Conservation (phyloP, 1,139 yeast species). For the Komagataea norvegica region DNA sequence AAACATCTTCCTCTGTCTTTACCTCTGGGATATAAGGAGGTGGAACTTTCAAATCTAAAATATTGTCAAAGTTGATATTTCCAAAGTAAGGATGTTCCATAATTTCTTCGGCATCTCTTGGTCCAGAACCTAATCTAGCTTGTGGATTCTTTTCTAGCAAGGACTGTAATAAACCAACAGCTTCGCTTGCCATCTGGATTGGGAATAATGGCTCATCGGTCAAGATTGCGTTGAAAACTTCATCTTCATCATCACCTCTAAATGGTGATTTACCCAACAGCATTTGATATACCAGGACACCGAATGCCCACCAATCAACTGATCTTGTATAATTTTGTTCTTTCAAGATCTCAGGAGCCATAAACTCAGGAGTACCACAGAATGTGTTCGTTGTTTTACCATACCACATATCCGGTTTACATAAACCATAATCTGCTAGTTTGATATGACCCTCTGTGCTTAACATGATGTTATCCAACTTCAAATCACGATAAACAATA, state of each 20-base stretch:
- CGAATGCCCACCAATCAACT: slow-evolving; percentile 99
- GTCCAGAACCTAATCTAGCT: slow-evolving; percentile 79
- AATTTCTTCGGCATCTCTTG: slow-evolving; percentile 84
- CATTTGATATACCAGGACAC: slow-evolving; percentile 94
- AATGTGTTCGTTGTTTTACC: slow-evolving; percentile 91
- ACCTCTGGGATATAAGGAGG: slow-evolving; percentile 86
- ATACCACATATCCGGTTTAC: slow-evolving; percentile 93
- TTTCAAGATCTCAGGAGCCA: slow-evolving; percentile 96
- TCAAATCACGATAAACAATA: slow-evolving; percentile 92
- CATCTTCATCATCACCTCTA: slow-evolving; percentile 98
- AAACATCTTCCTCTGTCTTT: slow-evolving; percentile 82
- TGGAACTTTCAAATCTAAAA: slow-evolving; percentile 63
- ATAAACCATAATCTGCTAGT: slow-evolving; percentile 93
- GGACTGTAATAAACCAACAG: slow-evolving; percentile 89
- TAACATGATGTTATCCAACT: slow-evolving; percentile 85
- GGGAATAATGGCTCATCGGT: slow-evolving; percentile 98
- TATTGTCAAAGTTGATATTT: slow-evolving; percentile 86
- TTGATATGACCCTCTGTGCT: slow-evolving; percentile 94
- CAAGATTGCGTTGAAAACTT: slow-evolving; percentile 94
- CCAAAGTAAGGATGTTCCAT: slow-evolving; percentile 94
- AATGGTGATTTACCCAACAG: slow-evolving; percentile 93
- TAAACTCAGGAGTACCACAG: slow-evolving; percentile 98
- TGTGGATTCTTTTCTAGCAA: slow-evolving; percentile 84
- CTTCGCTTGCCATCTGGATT: slow-evolving; percentile 94
- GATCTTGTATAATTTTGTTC: slow-evolving; percentile 90